These are phyloP conservation scores for Arthrinium puccinioides DNA, from an alignment of 2,329 filamentous ascomycete species.

Conservation along the genomic window DNA sequence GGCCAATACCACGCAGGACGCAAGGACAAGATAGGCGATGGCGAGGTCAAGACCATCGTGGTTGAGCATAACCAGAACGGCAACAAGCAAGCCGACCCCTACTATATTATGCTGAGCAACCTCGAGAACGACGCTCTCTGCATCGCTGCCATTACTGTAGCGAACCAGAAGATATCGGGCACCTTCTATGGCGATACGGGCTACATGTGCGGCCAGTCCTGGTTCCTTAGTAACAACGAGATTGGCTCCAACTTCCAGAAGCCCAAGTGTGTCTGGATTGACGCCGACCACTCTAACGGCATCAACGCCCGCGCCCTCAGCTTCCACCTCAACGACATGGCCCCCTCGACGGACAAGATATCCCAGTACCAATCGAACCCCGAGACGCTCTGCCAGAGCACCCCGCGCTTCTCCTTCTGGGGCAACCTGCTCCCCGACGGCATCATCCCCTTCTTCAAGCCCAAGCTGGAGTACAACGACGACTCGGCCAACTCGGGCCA, in stretches of 20 bases:
- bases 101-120: slow-evolving; percentile 14
- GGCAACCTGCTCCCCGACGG: slow-evolving; percentile 10
- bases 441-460: slow-evolving; percentile 17
- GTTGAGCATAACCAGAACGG: slow-evolving; percentile 8
- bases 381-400: slow-evolving; percentile 11
- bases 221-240: slow-evolving; percentile 12
- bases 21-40: slow-evolving; percentile 2
- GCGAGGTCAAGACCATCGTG: slow-evolving; percentile 1
- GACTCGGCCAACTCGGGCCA: slow-evolving; percentile 5
- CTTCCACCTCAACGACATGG: slow-evolving; percentile 14
- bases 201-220: slow-evolving; percentile 12
- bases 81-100: slow-evolving; percentile 3
- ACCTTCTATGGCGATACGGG: slow-evolving; percentile 14
- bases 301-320: slow-evolving; percentile 13
- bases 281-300: slow-evolving; percentile 12
- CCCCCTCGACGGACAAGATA: slow-evolving; percentile 7
- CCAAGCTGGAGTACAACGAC: slow-evolving; percentile 24
- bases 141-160: slow-evolving; percentile 11
- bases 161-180: slow-evolving; percentile 7
- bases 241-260: slow-evolving; percentile 7
- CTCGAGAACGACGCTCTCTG: slow-evolving; percentile 14
- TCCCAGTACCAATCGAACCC: slow-evolving; percentile 7
- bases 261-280: slow-evolving; percentile 16
- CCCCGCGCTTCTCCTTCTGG: slow-evolving; percentile 14
- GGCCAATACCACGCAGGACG: slow-evolving; percentile 7